Evolutionary conservation across 2,329 filamentous ascomycete genomes (phyloP), one percentile per base, ranked within the genome.

Genomic region (Emericellopsis atlantica): DNA sequence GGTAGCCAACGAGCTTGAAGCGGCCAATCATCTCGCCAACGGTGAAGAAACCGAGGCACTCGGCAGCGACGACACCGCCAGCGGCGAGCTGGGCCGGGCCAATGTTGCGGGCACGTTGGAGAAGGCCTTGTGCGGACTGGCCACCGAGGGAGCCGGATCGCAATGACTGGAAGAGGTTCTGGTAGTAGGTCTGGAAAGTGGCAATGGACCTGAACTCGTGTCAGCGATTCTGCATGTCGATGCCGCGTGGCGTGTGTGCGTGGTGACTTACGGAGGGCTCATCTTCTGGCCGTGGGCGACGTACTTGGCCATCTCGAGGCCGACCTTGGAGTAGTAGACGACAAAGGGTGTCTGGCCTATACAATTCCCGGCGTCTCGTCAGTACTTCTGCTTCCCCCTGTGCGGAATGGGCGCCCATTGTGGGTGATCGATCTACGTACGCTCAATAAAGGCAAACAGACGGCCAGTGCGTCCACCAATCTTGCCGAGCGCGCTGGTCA

Each of bases 1-100:
- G 76, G 75, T 98, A 98, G 49, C 92, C 92, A 53, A 98, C 74
- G 53, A 98, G 64, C 83, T 98, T 96, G 70, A 92, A 79, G 57
- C 89, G 78, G 55, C 92, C 92, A 55, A 98, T 80, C 64, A 98
- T 96, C 75, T 96, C 89, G 49, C 92, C 92, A 42, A 96, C 78
- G 46, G 89, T 93, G 76, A 96, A 98, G 77, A 98, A 98, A 46
- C 92, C 92, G 51, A 98, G 67, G 39, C 87, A 75, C 69, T 98
- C 90, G 43, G 89, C 89, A 37, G 73, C 66, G 46, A 95, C 69
- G 45, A 98, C 84, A 52, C 84, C 85, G 45, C 74, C 82, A 41
- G 82, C 66, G 42, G 75, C 74, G 52, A 90, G 60, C 64, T 94
- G 81, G 51, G 78, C 72, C 50, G 66, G 70, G 62, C 77, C 82